Base-by-base conservation (phyloP, 176 grass and related monocot species). In the Poa annua region DNA sequence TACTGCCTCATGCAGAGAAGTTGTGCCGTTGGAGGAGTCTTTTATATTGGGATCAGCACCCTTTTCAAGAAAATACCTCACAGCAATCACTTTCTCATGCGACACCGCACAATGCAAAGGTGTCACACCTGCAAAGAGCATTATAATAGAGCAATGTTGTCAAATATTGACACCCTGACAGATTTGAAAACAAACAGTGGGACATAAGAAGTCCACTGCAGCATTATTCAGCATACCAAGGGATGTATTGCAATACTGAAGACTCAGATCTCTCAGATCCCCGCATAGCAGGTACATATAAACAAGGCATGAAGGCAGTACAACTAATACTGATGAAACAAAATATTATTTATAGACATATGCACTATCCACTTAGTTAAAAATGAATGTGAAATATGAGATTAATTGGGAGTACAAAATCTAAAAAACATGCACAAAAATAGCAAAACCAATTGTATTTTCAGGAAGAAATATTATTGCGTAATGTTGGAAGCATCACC, bases 31-130 rank as follows among this genome's bases (percentile, higher is more conserved):
- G 26, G 7, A 12, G 76, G 71, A 17, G 70, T 79, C 63, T 41
- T 81, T 57, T 41, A 35, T 78, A 65, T 82, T 82, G 48, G 82
- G 69, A 81, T 81, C 62, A 38, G 88, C 88, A 15, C 88, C 79
- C 60, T 78, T 84, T 24, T 82, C 75, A 35, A 90, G 83, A 70
- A 90, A 79, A 82, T 90, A 90, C 34, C 32, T 79, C 13, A 45
- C 52, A 36, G 79, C 60, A 66, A 17, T 79, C 22, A 61, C 17
- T 55, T 90, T 6, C 26, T 79, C 64, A 65, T 53, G 19, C 24
- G 8, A 21, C 29, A 41, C 83, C 1, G 78, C 72, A 41, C 20
- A 82, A 64, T 19, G 38, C 66, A 90, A 77, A 45, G 88, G 88
- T 4, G 67, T 89, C 65, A 33, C 54, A 34, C 78, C 85, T 87